Conservation (phyloP, 1,284 basidiomycete species). For the Boletellus deceptivus region DNA sequence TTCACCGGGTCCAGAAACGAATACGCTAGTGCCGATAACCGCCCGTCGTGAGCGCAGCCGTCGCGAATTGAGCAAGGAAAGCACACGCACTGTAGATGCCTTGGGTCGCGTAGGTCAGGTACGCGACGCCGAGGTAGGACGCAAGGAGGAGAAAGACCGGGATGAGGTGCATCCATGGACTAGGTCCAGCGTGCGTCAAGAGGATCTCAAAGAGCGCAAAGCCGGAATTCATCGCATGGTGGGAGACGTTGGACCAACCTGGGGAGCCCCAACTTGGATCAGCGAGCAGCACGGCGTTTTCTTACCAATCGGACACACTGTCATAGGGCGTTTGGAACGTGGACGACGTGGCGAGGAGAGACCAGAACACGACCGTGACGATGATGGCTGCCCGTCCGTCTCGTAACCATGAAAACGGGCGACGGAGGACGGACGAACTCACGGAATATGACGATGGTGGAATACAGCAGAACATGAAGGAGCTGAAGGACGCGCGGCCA, state of each 20-base stretch:
- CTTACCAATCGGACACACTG: slow-evolving; percentile 31
- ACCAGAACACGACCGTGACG: slow-evolving; percentile 69
- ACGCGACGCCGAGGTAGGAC: slow-evolving; percentile 63
- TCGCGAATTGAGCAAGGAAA: not conserved
- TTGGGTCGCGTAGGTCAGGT: slow-evolving; percentile 57
- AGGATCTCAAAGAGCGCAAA: slow-evolving; percentile 60
- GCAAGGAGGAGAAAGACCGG: slow-evolving; percentile 50
- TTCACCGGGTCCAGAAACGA: slow-evolving; percentile 43
- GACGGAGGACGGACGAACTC: slow-evolving; percentile 28
- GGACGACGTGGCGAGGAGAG: slow-evolving; percentile 43
- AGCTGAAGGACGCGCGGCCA: slow-evolving; percentile 60
- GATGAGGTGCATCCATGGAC: slow-evolving; percentile 53
- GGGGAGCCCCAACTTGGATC: not conserved
- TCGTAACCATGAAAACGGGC: not conserved
- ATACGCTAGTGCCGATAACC: slow-evolving; percentile 38
- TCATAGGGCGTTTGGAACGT: slow-evolving; percentile 42
- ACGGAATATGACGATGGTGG: slow-evolving; percentile 61
- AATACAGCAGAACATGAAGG: slow-evolving; percentile 53
- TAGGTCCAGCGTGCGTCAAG: slow-evolving; percentile 49
- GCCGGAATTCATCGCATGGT: slow-evolving; percentile 59
- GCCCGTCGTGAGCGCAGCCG: slow-evolving; percentile 2
- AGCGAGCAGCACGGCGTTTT: not conserved
- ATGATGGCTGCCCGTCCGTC: slow-evolving; percentile 46
- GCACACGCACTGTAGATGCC: slow-evolving; percentile 57
- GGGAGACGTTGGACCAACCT: slow-evolving; percentile 61